These are phyloP conservation scores for Colletotrichum kahawae DNA, from an alignment of 2,329 filamentous ascomycete genomes.

Conservation along the genomic window DNA sequence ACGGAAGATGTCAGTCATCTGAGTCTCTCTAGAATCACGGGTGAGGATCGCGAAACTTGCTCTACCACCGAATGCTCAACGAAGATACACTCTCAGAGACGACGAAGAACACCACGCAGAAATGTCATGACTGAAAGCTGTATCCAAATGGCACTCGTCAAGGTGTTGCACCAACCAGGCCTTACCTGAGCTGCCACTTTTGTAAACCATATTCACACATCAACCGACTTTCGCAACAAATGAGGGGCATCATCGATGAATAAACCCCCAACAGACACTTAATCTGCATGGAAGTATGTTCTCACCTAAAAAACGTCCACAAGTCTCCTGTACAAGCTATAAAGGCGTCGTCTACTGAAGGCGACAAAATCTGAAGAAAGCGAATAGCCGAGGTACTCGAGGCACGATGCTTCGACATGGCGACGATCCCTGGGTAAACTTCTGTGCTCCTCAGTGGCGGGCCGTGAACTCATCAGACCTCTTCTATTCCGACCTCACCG, in stretches of 20 bases:
- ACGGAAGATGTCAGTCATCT: neutral
- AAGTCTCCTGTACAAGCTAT: neutral
- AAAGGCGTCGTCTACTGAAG: neutral
- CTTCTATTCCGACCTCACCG: fast-evolving
- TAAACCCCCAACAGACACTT: no score
- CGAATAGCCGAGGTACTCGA: fast-evolving
- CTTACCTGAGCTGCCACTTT: neutral
- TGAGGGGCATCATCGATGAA: neutral
- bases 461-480: neutral
- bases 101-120: neutral
- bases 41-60: neutral
- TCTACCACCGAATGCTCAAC: neutral
- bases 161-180: neutral
- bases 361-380: neutral
- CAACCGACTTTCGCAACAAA: neutral
- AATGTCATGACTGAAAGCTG: neutral
- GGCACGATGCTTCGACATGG: neutral
- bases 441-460: neutral
- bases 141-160: neutral
- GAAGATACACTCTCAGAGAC: neutral
- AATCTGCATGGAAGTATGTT: fast-evolving
- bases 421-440: neutral
- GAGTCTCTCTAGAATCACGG: neutral
- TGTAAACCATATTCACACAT: no score
- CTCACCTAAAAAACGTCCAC: fast-evolving